Conservation (phyloP, 192 early-diverging fungal species). For the Allomyces macrogynus region DNA sequence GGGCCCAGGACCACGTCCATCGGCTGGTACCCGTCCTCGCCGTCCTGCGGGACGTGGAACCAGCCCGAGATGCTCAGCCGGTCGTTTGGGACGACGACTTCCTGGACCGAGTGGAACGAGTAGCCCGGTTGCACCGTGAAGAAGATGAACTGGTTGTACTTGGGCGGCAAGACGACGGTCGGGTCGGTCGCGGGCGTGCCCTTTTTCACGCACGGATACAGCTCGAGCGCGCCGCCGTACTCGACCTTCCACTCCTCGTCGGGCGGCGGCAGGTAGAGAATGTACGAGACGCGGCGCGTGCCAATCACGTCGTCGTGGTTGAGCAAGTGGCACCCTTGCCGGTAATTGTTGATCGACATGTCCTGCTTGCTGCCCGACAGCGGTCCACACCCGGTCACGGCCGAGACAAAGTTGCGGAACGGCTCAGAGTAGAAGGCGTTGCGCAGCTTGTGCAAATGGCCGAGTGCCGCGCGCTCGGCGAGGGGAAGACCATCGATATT, state of each 20-base stretch:
- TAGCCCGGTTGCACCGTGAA: conserved; percentile 61
- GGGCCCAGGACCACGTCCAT: conserved; percentile 15
- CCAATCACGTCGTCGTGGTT: conserved; percentile 70
- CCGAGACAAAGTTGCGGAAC: conserved; percentile 44
- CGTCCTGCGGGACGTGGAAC: conserved; percentile 57
- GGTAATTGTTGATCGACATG: conserved; percentile 54
- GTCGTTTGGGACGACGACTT: conserved; percentile 28
- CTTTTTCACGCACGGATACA: conserved; percentile 40
- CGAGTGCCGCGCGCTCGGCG: conserved; percentile 31
- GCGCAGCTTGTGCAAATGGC: conserved; percentile 31
- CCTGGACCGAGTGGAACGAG: conserved; percentile 60
- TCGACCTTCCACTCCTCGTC: conserved; percentile 30
- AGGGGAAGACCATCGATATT: conserved; percentile 53
- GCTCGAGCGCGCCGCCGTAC: conserved; percentile 53
- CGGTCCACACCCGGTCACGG: conserved; percentile 45
- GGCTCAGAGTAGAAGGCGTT: conserved; percentile 53
- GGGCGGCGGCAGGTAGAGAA: conserved; percentile 53
- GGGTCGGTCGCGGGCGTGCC: conserved; percentile 39
- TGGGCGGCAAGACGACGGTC: conserved; percentile 26
- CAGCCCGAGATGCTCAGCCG: conserved; percentile 49
- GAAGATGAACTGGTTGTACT: conserved; percentile 59
- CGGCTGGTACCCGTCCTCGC: conserved; percentile 37
- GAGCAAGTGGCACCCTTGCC: conserved; percentile 48
- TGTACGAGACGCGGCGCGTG: conserved; percentile 50
- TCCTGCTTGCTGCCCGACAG: conserved; percentile 44